Percentiles rank a stretch among this genome's conserved stretches.
These are phyloP conservation scores for Trichosanthes cucumerina DNA, from an alignment of 306 rosid genomes.

Conservation along the genomic window DNA sequence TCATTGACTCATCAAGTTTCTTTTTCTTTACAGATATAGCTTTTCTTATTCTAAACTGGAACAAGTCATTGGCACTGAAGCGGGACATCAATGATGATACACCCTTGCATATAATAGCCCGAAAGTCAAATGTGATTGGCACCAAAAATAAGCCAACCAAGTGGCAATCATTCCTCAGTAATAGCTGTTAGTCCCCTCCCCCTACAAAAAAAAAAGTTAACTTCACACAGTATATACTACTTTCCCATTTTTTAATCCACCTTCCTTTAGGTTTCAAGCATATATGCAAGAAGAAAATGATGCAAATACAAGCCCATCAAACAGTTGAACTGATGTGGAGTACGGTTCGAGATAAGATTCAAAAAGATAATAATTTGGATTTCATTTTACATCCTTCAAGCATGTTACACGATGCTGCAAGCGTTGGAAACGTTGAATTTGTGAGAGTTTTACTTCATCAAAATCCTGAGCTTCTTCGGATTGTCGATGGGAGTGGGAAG, in stretches of 20 bases:
- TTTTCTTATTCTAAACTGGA: not conserved
- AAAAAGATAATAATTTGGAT: not conserved
- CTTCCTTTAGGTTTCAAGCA: not conserved
- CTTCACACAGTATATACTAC: too few species aligned
- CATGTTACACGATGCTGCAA: slow-evolving; percentile 10
- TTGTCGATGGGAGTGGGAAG: not conserved
- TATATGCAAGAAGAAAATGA: not conserved
- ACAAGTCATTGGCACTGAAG: not conserved
- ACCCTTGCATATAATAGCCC: slow-evolving; percentile 19
- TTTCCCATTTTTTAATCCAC: too few species aligned
- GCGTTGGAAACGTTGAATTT: slow-evolving; percentile 19
- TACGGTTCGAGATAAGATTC: not conserved
- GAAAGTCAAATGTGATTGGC: slow-evolving; percentile 4
- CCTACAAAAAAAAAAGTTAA: too few species aligned
- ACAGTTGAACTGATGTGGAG: slow-evolving; percentile 10
- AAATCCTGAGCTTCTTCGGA: slow-evolving; percentile 13
- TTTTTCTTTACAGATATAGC: not conserved
- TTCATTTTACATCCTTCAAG: not conserved
- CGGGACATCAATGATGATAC: not conserved
- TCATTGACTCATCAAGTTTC: too few species aligned
- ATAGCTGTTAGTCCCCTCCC: slow-evolving; percentile 9
- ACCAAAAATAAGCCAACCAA: not conserved
- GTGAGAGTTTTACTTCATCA: not conserved
- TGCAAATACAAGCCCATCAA: slow-evolving; percentile 7
- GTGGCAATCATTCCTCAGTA: slow-evolving; percentile 8